A percentile compares a stretch with the other conserved stretches of the same genome.
These are phyloP conservation scores for Skeletonema marinoi DNA, from an alignment of 108 stramenopile species.

Conservation along the genomic window DNA sequence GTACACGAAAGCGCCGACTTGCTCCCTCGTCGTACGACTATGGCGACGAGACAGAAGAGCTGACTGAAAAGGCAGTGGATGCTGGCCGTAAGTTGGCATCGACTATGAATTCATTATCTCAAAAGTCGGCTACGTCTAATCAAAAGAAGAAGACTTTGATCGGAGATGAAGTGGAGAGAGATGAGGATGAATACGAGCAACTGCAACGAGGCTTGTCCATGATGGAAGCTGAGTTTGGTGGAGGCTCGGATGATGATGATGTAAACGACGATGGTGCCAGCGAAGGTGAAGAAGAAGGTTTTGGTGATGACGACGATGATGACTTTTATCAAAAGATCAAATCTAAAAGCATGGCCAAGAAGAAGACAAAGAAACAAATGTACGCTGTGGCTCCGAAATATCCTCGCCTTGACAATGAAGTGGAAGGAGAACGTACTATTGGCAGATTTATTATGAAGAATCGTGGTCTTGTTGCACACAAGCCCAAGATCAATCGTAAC, in stretches of 20 bases:
- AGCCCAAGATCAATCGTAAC: constrained; percentile 94
- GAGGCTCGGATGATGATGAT: constrained; percentile 45
- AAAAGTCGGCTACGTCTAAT: constrained; percentile 52
- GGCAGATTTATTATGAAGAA: constrained; percentile 88
- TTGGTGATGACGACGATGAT: constrained; percentile 55
- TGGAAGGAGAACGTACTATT: constrained; percentile 88
- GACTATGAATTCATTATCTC: constrained; percentile 74
- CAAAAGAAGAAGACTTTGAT: constrained; percentile 32
- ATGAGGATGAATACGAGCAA: constrained; percentile 63
- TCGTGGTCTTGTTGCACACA: constrained; percentile 95
- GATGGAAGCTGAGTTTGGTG: constrained; percentile 84
- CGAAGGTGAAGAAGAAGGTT: constrained; percentile 50
- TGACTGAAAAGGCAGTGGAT: constrained; percentile 35
- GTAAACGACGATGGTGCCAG: constrained; percentile 28
- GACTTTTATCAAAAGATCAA: constrained; percentile 66
- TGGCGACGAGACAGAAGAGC: constrained; percentile 66
- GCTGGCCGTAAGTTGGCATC: constrained; percentile 61
- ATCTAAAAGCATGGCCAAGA: constrained; percentile 59
- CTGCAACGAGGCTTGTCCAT: constrained; percentile 66
- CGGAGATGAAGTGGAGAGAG: constrained; percentile 42
- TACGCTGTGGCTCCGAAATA: constrained; percentile 87
- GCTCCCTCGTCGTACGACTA: constrained; percentile 39
- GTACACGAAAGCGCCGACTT: constrained; percentile 15
- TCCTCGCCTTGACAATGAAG: constrained; percentile 65
- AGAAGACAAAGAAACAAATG: constrained; percentile 60